Conservation (phyloP, 306 rosid species). For the Malus sylvestris region DNA sequence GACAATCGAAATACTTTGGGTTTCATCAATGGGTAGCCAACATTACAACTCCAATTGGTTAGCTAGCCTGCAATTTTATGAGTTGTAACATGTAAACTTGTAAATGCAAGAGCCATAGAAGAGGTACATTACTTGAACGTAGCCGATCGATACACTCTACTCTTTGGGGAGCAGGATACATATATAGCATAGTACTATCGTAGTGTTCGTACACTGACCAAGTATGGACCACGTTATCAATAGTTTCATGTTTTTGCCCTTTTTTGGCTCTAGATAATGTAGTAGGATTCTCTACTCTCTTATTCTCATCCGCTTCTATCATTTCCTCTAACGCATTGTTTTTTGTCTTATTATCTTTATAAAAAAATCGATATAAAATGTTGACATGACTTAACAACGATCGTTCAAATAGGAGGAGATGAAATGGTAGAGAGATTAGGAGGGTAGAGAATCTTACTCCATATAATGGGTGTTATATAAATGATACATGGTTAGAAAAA, state of each 20-base stretch:
- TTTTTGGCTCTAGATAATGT: background rate
- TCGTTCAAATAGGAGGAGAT: no score
- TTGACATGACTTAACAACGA: no score
- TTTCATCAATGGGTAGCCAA: constrained; percentile 9
- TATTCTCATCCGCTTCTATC: no score
- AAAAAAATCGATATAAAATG: no score
- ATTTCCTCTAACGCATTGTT: no score
- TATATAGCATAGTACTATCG: background rate
- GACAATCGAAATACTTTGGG: background rate
- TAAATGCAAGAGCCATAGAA: background rate
- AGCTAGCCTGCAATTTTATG: background rate
- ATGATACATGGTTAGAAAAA: no score
- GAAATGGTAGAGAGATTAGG: no score
- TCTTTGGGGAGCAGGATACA: background rate
- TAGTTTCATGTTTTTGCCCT: background rate
- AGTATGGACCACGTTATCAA: background rate
- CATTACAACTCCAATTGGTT: background rate
- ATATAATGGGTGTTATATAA: no score
- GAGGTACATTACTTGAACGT: background rate
- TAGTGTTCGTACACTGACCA: background rate
- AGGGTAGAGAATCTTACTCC: no score
- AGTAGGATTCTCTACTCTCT: no score
- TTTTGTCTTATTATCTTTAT: no score
- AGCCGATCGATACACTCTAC: background rate
- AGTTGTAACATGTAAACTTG: background rate